Base-by-base conservation (phyloP, 2,329 filamentous ascomycete species). In the Diaporthe longicolla region DNA sequence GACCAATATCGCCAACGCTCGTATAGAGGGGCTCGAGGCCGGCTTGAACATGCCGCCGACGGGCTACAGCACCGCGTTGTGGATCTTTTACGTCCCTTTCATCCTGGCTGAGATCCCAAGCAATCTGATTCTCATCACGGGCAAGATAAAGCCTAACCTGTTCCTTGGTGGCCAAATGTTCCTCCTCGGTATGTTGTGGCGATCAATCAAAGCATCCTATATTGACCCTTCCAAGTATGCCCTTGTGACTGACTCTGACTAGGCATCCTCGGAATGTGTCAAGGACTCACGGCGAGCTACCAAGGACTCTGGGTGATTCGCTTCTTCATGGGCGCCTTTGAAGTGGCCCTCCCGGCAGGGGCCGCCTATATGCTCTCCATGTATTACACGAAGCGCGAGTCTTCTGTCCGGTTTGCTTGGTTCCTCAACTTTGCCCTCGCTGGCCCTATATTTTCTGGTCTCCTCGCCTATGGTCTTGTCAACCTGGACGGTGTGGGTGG, bases 11-110 rank as follows among this genome's bases (percentile, higher is more conserved):
- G 85, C 84, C 37, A 87, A 87, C 78, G 86, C 85, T 1, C 81
- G 85, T 6, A 80, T 87, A 19, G 81, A 85, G 68, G 85, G 85
- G 4, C 77, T 87, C 17, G 83, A 86, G 75, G 78, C 78, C 59
- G 82, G 85, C 66, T 79, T 87, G 57, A 74, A 82, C 61, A 85
- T 88, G 85, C 80, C 78, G 6, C 80, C 79, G 24, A 82, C 82
- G 68, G 81, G 83, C 69, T 87, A 83, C 73, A 86, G 85, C 74
- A 80, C 83, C 43, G 82, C 83, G 1, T 77, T 87, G 2, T 83
- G 83, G 72, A 82, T 86, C 13, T 86, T 86, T 74, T 87, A 86
- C 73, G 80, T 86, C 19, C 84, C 84, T 1, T 87, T 87, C 77
- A 82, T 86, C 10, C 75, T 86, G 15, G 82, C 82, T 37, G 85